These are phyloP conservation scores for Pleurotus salmoneostramineus DNA, from an alignment of 768 basidiomycete species.

Conservation along the genomic window DNA sequence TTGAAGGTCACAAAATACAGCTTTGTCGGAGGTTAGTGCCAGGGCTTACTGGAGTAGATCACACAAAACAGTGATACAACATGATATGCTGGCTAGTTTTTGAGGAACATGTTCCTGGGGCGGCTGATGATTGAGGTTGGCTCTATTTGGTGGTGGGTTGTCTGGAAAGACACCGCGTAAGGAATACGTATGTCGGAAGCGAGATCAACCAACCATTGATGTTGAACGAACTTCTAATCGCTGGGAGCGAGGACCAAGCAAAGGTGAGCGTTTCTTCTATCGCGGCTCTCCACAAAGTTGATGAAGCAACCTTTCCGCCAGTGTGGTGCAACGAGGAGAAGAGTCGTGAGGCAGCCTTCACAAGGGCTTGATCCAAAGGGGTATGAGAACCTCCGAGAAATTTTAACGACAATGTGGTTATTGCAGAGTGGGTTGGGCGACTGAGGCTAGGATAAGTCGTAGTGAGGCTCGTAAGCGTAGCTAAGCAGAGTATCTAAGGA, in stretches of 20 bases:
- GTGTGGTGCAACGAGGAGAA: conserved; percentile 64
- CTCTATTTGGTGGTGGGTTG: neutral
- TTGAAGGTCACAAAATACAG: conserved; percentile 7
- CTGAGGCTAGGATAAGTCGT: conserved; percentile 66
- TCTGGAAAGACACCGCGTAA: neutral
- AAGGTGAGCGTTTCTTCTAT: conserved; percentile 66
- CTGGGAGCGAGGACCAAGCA: conserved; percentile 58
- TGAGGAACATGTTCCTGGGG: conserved; percentile 46
- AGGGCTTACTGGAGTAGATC: conserved; percentile 50
- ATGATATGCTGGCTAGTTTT: conserved; percentile 58
- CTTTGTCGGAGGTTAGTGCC: neutral
- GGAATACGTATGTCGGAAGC: neutral
- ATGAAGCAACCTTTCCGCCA: conserved; percentile 76
- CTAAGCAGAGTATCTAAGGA: conserved; percentile 38
- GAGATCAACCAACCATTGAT: conserved; percentile 29
- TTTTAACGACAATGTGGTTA: conserved; percentile 52
- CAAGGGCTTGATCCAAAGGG: conserved; percentile 32
- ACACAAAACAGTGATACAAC: conserved; percentile 44
- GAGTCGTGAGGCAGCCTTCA: conserved; percentile 50
- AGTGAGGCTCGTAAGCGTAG: conserved; percentile 53
- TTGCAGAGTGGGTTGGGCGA: conserved; percentile 45
- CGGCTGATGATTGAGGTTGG: conserved; percentile 30
- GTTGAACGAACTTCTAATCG: conserved; percentile 58
- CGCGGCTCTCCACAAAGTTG: conserved; percentile 70
- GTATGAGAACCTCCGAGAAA: conserved; percentile 53